Evolutionary conservation across 495 filamentous ascomycete genomes (phyloP), one percentile per base, ranked within the genome.

Genomic region (Podospora pseudopauciseta): DNA sequence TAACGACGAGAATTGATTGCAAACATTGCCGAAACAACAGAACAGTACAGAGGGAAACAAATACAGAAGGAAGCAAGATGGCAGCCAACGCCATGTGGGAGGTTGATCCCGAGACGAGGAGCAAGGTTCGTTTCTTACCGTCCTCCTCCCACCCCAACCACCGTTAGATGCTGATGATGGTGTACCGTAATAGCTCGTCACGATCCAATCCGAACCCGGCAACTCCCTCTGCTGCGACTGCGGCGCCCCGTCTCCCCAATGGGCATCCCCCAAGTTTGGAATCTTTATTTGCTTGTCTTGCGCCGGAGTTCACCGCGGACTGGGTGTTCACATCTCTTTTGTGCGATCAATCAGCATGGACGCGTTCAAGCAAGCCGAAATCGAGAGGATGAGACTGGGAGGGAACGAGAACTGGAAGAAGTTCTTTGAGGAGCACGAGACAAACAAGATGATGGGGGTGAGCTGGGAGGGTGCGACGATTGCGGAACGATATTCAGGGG

Each of bases 271-370:
- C 54, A 89, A 89, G 75, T 89, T 89, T 72, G 87, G 87, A 67
- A 91, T 96, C 79, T 99, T 99, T 80, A 97, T 98, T 82, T 99
- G 95, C 80, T 88, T 99, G 57, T 91, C 88, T 68, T 99, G 95
- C 81, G 95, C 95, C 61, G 95, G 95, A 70, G 92, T 93, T 30
- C 95, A 99, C 82, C 91, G 95, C 71, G 91, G 92, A 3, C 86
- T 99, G 18, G 95, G 95, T 64, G 95, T 99, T 30, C 95, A 99
- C 83, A 97, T 99, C 75, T 97, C 93, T 75, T 99, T 99, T 81
- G 92, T 99, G 65, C 90, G 95, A 70, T 92, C 88, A 68, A 92
- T 98, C 70, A 96, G 91, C 60, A 99, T 99, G 95, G 95, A 99
- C 83, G 91, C 91, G 67, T 97, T 99, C 82, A 99, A 99, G 77